phyloP scores from a whole-genome alignment of 1,139 yeast genomes.

The Yamadazyma triangularis region DNA sequence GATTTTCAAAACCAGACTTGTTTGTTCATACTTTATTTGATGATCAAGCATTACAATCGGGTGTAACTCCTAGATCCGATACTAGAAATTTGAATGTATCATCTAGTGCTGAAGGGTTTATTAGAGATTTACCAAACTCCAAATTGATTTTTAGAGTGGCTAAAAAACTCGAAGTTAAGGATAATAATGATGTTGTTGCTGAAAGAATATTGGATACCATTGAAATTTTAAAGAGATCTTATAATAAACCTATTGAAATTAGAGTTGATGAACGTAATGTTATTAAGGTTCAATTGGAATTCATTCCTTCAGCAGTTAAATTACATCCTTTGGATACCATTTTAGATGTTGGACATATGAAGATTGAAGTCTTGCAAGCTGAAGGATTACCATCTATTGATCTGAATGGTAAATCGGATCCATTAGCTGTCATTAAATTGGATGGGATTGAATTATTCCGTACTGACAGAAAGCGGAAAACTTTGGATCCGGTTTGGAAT shows the following conservation, averaged over 20 bases:
- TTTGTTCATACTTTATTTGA: conserved; percentile 60
- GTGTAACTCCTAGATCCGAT: conserved; percentile 42
- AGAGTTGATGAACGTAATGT: conserved; percentile 39
- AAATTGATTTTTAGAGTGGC: conserved; percentile 52
- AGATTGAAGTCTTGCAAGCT: conserved; percentile 54
- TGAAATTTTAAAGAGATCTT: conserved; percentile 49
- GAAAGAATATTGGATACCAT: conserved; percentile 48
- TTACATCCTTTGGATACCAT: conserved; percentile 58
- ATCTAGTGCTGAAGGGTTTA: conserved; percentile 54
- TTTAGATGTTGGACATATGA: conserved; percentile 60
- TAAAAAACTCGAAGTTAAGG: conserved; percentile 44
- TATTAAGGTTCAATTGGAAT: conserved; percentile 51
- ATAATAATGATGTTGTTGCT: conserved; percentile 43
- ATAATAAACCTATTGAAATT: conserved; percentile 42
- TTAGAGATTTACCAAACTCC: conserved; percentile 68
- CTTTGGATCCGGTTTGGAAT: conserved; percentile 67
- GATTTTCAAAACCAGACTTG: conserved; percentile 42
- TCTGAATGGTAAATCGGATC: conserved; percentile 73
- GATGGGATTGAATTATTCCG: conserved; percentile 54
- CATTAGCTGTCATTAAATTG: conserved; percentile 47
- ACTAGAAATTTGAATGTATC: conserved; percentile 34
- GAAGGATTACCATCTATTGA: conserved; percentile 54
- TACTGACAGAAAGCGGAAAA: conserved; percentile 60
- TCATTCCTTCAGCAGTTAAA: conserved; percentile 51
- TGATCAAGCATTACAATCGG: conserved; percentile 58